phyloP scores from a whole-genome alignment of 176 grass and related monocot species.

The Oryza australiensis region DNA sequence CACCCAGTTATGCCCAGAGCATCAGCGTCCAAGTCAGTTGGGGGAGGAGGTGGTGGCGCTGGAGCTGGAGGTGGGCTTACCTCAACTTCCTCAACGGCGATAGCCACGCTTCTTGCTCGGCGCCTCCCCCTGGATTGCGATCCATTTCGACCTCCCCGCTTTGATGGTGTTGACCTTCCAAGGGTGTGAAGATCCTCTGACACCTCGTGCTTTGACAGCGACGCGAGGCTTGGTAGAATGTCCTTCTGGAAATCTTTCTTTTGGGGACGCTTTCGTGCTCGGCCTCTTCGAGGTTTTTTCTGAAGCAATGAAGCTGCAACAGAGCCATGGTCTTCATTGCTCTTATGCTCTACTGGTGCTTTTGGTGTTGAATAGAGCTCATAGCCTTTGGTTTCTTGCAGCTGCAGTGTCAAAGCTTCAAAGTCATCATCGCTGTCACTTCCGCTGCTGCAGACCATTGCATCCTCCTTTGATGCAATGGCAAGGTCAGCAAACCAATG shows the following conservation, averaged over 20 bases:
- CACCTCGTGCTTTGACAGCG: slow-evolving; percentile 55
- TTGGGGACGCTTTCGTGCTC: slow-evolving; percentile 40
- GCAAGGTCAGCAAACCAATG: slow-evolving; percentile 62
- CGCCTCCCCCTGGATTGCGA: slow-evolving; percentile 32
- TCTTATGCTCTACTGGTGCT: slow-evolving; percentile 28
- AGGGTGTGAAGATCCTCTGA: slow-evolving; percentile 61
- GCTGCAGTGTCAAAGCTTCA: slow-evolving; percentile 54
- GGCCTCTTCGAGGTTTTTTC: slow-evolving; percentile 50
- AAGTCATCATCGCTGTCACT: slow-evolving; percentile 47
- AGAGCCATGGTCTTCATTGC: slow-evolving; percentile 23
- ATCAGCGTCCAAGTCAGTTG: slow-evolving; percentile 34
- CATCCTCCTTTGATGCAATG: slow-evolving; percentile 28
- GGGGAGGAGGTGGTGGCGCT: slow-evolving; percentile 1
- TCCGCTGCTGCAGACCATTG: not conserved
- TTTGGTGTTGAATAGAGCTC: slow-evolving; percentile 3
- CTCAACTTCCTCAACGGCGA: slow-evolving; percentile 27
- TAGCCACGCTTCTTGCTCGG: slow-evolving; percentile 21
- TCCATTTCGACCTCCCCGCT: slow-evolving; percentile 36
- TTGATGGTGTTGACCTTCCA: slow-evolving; percentile 37
- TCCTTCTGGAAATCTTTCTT: slow-evolving; percentile 62
- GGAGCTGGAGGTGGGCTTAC: not conserved
- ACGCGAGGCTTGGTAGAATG: slow-evolving; percentile 49
- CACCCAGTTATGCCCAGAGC: slow-evolving; percentile 48
- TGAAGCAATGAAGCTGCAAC: slow-evolving; percentile 29
- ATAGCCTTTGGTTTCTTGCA: slow-evolving; percentile 46